A percentile compares a stretch with the other conserved stretches of the same genome.
Conservation (phyloP, 495 filamentous ascomycete species). For the Penicillium manginii region DNA sequence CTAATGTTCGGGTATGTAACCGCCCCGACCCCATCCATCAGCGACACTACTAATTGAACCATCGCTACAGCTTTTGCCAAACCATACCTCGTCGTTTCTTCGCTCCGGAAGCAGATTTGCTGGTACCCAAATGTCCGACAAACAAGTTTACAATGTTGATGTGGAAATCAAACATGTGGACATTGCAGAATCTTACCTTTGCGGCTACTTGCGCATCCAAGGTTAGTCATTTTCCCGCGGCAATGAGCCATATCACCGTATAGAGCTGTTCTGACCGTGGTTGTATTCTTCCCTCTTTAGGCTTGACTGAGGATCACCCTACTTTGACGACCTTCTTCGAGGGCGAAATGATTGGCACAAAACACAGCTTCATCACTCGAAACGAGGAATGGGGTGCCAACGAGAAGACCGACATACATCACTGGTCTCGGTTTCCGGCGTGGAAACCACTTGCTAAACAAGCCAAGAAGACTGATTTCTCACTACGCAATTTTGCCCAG, state of each 20-base stretch:
- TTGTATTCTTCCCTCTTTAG: conserved; percentile 45
- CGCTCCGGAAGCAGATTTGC: conserved; percentile 86
- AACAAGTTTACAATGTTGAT: conserved; percentile 89
- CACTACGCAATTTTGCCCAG: conserved; percentile 68
- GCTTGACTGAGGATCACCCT: conserved; percentile 92
- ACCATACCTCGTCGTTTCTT: conserved; percentile 76
- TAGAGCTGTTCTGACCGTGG: background rate
- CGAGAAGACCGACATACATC: conserved; percentile 89
- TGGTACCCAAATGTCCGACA: conserved; percentile 90
- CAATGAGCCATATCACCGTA: background rate
- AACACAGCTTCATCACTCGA: conserved; percentile 89
- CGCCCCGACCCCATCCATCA: background rate
- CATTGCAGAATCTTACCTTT: conserved; percentile 91
- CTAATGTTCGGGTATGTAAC: conserved; percentile 63
- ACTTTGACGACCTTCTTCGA: conserved; percentile 98
- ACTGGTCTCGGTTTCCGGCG: conserved; percentile 89
- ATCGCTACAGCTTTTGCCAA: conserved; percentile 45
- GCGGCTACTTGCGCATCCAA: conserved; percentile 95
- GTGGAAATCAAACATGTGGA: conserved; percentile 98
- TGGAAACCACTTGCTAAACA: conserved; percentile 80
- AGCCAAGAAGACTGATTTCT: conserved; percentile 77
- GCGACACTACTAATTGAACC: conserved; percentile 19
- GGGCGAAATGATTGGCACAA: conserved; percentile 95
- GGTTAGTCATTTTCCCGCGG: conserved; percentile 55
- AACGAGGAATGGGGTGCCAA: conserved; percentile 90